These are phyloP conservation scores for Lasiosphaeriaceae sp. DNA, from an alignment of 495 filamentous ascomycete genomes.

Conservation along the genomic window DNA sequence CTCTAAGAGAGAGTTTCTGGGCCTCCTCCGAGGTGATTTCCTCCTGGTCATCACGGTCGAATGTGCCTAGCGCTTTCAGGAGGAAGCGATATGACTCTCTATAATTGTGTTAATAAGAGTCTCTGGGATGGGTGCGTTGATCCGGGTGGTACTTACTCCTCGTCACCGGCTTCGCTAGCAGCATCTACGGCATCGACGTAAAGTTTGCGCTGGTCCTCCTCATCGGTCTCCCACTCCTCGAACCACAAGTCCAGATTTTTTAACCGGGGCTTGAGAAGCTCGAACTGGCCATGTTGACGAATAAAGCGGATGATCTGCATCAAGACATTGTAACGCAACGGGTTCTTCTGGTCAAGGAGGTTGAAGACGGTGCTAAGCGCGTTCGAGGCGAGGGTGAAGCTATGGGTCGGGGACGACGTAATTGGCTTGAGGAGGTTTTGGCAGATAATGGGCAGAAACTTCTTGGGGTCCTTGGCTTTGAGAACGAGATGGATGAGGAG, in stretches of 20 bases:
- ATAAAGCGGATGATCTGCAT: slow-evolving; percentile 78
- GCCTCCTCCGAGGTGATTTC: slow-evolving; percentile 66
- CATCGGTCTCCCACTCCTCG: slow-evolving; percentile 73
- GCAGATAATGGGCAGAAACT: slow-evolving; percentile 83
- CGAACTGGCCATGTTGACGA: slow-evolving; percentile 66
- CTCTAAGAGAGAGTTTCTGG: slow-evolving; percentile 76
- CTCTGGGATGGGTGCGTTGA: neutral
- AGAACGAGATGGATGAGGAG: slow-evolving; percentile 88
- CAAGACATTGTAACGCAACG: slow-evolving; percentile 83
- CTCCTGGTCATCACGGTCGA: slow-evolving; percentile 57
- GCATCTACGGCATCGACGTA: slow-evolving; percentile 75
- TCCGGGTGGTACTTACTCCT: slow-evolving; percentile 48
- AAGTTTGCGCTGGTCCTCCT: slow-evolving; percentile 75
- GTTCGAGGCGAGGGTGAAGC: slow-evolving; percentile 76
- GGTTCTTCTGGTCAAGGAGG: slow-evolving; percentile 69
- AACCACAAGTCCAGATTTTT: slow-evolving; percentile 79
- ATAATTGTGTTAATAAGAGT: slow-evolving; percentile 7
- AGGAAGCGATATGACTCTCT: slow-evolving; percentile 77
- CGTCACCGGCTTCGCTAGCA: slow-evolving; percentile 71
- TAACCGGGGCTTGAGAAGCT: slow-evolving; percentile 74
- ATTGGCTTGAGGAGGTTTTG: slow-evolving; percentile 82
- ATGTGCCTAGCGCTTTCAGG: slow-evolving; percentile 76
- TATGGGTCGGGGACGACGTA: slow-evolving; percentile 77
- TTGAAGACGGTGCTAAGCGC: slow-evolving; percentile 97
- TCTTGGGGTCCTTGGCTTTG: slow-evolving; percentile 75